A percentile compares a stretch with the other conserved stretches of the same genome.
phyloP scores from a whole-genome alignment of 2,329 filamentous ascomycete species.

The Diaporthe sp. region DNA sequence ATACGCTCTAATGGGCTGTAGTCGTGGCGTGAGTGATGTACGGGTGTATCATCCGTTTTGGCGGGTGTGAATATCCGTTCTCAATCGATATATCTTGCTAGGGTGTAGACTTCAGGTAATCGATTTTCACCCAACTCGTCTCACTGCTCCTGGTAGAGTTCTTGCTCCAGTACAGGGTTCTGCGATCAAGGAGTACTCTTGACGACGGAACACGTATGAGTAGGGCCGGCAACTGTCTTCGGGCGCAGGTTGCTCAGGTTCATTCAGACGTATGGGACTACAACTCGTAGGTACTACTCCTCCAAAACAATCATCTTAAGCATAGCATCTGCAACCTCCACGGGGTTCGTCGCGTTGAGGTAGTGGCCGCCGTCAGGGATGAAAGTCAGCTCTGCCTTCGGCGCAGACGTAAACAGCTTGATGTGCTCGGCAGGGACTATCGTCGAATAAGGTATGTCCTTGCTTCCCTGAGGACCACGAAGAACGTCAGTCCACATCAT shows the following conservation, averaged over 20 bases:
- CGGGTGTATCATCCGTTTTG: too few species aligned
- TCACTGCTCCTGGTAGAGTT: too few species aligned
- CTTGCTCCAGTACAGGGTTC: not conserved
- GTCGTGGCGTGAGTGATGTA: too few species aligned
- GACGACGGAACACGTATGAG: too few species aligned
- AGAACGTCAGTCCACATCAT: not conserved
- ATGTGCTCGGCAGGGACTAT: slow-evolving; percentile 62
- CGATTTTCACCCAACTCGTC: not conserved
- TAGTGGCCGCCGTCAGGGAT: slow-evolving; percentile 64
- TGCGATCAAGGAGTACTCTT: not conserved
- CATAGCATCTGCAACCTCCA: slow-evolving; percentile 60
- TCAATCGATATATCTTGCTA: not conserved
- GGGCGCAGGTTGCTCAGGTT: not conserved
- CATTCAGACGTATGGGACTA: not conserved
- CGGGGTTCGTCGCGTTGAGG: slow-evolving; percentile 63
- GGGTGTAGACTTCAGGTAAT: not conserved
- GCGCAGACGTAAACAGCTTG: slow-evolving; percentile 62
- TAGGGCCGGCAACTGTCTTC: too few species aligned
- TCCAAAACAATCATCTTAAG: slow-evolving; percentile 54
- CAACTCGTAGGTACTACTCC: not conserved
- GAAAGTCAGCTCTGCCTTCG: slow-evolving; percentile 58
- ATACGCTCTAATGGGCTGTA: too few species aligned
- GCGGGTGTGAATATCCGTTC: too few species aligned
- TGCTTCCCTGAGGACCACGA: slow-evolving; percentile 54
- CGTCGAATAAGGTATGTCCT: slow-evolving; percentile 59